Evolutionary conservation across 2,329 filamentous ascomycete genomes (phyloP).

Genomic region (Fusarium oligoseptatum): DNA sequence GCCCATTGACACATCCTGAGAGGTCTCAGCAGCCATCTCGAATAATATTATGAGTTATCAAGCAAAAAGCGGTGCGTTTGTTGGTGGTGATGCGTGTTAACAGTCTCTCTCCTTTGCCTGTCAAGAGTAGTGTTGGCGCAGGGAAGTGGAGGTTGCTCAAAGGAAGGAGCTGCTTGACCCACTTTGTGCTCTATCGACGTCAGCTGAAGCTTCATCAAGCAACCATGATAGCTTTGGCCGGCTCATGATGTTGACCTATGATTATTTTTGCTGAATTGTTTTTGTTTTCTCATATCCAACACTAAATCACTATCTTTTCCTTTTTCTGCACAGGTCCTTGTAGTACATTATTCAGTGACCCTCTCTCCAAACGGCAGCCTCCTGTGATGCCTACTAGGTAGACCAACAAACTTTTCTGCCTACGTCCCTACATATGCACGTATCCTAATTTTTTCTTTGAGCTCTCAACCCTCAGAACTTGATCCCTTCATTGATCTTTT

Average conservation of each 20-base stretch:
- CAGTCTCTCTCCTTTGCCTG: not conserved
- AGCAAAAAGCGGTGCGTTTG: not conserved
- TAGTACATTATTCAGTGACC: not conserved
- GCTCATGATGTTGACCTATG: slow-evolving; percentile 1
- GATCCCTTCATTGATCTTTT: not conserved
- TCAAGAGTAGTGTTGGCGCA: not conserved
- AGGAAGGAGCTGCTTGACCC: slow-evolving; percentile 14
- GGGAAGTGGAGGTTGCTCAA: not conserved
- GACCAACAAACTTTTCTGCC: not conserved
- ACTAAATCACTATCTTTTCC: not conserved
- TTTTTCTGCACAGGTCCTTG: not conserved
- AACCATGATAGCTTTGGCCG: not conserved
- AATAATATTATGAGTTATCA: not conserved
- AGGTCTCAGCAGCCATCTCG: slow-evolving; percentile 44
- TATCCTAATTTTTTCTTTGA: not conserved
- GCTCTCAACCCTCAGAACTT: not conserved
- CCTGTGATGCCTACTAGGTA: not conserved
- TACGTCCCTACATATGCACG: not conserved
- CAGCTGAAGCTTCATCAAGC: slow-evolving; percentile 11
- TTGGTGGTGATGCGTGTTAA: slow-evolving; percentile 2
- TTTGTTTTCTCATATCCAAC: not conserved
- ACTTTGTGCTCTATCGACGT: slow-evolving; percentile 27
- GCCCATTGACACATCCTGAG: slow-evolving; percentile 48
- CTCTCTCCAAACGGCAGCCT: not conserved
- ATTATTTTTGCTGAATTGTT: not conserved